Base-by-base conservation (phyloP, 768 basidiomycete genomes). In the Cystofilobasidium ferigula region DNA sequence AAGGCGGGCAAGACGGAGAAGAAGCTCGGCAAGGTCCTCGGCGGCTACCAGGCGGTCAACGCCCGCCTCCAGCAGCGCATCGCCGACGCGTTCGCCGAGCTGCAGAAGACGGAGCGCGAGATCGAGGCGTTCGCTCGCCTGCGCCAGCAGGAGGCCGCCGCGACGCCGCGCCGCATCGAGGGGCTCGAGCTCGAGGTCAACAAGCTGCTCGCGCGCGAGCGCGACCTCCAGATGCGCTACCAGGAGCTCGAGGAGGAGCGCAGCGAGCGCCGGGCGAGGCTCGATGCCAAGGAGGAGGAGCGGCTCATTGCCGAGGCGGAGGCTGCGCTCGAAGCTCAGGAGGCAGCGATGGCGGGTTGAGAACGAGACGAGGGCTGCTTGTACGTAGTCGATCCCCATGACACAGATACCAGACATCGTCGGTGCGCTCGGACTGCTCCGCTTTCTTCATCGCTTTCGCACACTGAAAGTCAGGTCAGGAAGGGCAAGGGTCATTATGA, bases 131-230 rank as follows among this genome's bases (percentile, higher is more conserved):
- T 95, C 75, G 79, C 80, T 32, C 82, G 83, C 69, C 78, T 99
- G 61, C 83, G 82, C 61, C 76, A 78, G 54, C 84, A 85, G 71
- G 95, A 99, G 78, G 75, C 78, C 28, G 85, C 82, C 1, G 82
- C 84, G 60, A 89, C 87, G 3, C 92, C 93, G 13, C 81, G 84
- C 62, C 78, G 94, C 51, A 80, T 91, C 59, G 84, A 84, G 57
- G 78, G 80, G n/a, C 81, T 95, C 70, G 84, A 84, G 74, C 89
- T 90, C 71, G 93, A 97, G 74, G 93, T 97, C 28, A 86, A 87
- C 42, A 79, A 78, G 69, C 80, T 98, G 34, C 86, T 89, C 74
- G 78, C 80, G 66, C 80, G 88, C 70, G 95, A 97, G 77, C 78
- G 81, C 62, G 76, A 83, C 71, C 77, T 95, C 70, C 95, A 99